Percentiles rank a stretch among this genome's conserved stretches.
Evolutionary conservation across 2,329 filamentous ascomycete species (phyloP).

Genomic region (Aureobasidium sp.): DNA sequence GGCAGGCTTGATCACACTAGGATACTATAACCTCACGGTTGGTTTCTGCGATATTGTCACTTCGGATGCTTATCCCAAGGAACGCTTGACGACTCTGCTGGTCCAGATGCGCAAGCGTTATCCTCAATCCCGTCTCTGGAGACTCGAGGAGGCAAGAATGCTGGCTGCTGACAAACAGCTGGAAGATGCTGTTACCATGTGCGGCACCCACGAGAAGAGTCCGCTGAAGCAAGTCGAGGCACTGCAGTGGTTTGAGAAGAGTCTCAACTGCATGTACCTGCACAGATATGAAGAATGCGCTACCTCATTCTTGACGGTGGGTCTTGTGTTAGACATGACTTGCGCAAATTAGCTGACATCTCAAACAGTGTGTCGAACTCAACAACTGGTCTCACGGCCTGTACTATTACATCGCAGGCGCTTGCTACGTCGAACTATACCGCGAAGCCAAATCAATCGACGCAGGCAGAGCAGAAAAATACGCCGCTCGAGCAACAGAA

Average conservation of each 20-base stretch:
- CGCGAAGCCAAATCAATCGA: constrained; percentile 46
- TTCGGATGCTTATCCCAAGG: constrained; percentile 56
- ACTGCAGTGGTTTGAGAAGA: constrained; percentile 76
- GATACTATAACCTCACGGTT: constrained; percentile 81
- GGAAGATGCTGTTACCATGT: constrained; percentile 56
- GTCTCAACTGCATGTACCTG: constrained; percentile 67
- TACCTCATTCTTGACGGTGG: constrained; percentile 59
- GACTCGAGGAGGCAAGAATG: constrained; percentile 78
- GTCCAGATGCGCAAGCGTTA: constrained; percentile 67
- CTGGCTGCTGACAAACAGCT: constrained; percentile 59
- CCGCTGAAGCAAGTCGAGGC: constrained; percentile 84
- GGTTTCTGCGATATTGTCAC: constrained; percentile 84
- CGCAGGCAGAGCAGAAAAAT: constrained; percentile 23
- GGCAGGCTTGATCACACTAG: constrained; percentile 69
- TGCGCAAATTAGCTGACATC: constrained; percentile 19
- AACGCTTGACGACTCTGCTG: constrained; percentile 59
- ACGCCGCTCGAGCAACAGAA: constrained; percentile 50
- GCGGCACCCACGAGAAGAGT: constrained; percentile 35
- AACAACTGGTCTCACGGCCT: constrained; percentile 88
- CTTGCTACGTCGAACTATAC: constrained; percentile 73
- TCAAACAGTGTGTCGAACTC: constrained; percentile 53
- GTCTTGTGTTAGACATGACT: not conserved
- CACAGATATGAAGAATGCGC: constrained; percentile 70
- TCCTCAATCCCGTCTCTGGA: constrained; percentile 76
- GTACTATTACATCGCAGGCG: constrained; percentile 82